Base-by-base conservation (phyloP, 305 asterid genomes). In the Andrographis paniculata region DNA sequence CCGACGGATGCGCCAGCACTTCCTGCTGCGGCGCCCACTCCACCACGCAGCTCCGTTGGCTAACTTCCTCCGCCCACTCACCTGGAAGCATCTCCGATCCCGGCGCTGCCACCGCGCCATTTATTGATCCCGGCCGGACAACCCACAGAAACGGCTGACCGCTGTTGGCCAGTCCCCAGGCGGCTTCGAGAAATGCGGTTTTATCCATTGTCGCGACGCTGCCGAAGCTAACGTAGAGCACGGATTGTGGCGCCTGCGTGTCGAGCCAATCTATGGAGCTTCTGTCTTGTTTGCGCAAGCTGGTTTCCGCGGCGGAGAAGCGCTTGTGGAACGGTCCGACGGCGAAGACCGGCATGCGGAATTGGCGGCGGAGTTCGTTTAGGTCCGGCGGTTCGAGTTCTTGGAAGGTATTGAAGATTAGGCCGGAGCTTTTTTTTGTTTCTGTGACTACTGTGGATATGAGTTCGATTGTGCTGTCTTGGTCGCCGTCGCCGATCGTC, bases 241-340 rank as follows among this genome's bases (percentile, higher is more conserved):
- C 33, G 6, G 33, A 27, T 0, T 27, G 6, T 0, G 66, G 53
- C 12, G 45, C 33, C 21, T 67, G 65, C 43, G 28, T 48, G 6
- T 62, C 62, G 14, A 67, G 59, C 69, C 73, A 66, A 0, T 52
- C 4, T 14, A 61, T 56, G 0, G 68, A 54, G 39, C 52, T 48
- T 16, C 9, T 46, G 42, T 67, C 69, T 18, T 56, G 69, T 28
- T 47, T 20, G 8, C 52, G 16, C 37, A 66, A 56, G 42, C 72
- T 66, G 45, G 58, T 51, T 8, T 55, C 42, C 27, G 69, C 42
- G 1, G 62, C 52, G 3, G 59, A 63, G 17, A 61, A 58, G 52
- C 48, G 43, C 18, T 67, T 61, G 42, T 61, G 73, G 15, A 67
- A 45, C 17, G 73, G 73, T 11, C 73, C 69, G 19, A 67, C 42